Base-by-base conservation (phyloP, 2,329 filamentous ascomycete genomes). In the Fusarium fracticaudum region DNA sequence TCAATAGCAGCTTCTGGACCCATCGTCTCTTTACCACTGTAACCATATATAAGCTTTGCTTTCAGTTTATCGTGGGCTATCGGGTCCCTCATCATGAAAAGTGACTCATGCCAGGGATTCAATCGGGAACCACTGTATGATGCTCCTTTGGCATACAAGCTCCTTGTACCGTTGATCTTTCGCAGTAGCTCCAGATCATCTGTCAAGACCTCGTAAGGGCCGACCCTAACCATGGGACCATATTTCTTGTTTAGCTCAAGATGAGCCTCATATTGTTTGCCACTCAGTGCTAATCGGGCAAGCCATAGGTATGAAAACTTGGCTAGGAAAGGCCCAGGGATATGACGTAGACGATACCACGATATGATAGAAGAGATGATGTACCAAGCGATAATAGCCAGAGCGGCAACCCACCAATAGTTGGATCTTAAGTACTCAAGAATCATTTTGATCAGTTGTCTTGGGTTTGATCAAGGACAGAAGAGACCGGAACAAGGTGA, bases 291-390 rank as follows among this genome's bases (percentile, higher is more conserved):
- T 11, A 60, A 3, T n/a, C 20, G 26, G 20, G 20, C 57, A 31
- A 60, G 8, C 57, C 44, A 60, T 1, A 60, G 4, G 7, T 51
- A 60, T 31, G 57, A 60, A 18, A 60, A 60, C 8, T 31, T 60
- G 24, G 57, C 57, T 2, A 60, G 24, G 8, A 60, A 40, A 1
- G 57, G 43, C 2, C 57, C 57, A 5, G 57, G 43, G 8, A 60
- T 26, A 22, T 60, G 57, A 40, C 33, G 44, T 11, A 60, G 35
- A 6, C 43, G 57, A 51, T 60, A 51, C 57, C 57, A 60, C 20
- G 35, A 4, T 10, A 22, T 4, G 12, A 60, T 2, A 5, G 57
- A 38, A 20, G 57, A 60, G 6, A 4, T 6, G 6, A 40, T 40
- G 24, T 60, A 60, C 57, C 57, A 60, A 38, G 18, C 4, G 2